Evolutionary conservation across 345 rosid species (phyloP).

Genomic region (Adansonia digitata): DNA sequence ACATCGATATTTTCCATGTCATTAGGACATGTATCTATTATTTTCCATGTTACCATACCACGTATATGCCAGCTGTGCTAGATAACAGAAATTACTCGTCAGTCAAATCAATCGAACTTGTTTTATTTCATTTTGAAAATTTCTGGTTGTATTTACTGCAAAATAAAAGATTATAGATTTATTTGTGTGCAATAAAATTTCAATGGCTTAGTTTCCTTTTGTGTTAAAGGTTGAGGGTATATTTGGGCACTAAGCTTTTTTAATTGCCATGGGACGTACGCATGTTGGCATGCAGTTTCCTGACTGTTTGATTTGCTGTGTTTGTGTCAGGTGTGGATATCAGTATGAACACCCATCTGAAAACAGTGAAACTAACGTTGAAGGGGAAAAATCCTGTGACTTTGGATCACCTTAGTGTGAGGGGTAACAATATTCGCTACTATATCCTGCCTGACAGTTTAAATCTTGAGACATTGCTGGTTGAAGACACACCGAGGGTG

Average conservation of each 20-base stretch:
- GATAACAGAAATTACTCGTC: neutral
- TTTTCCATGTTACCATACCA: neutral
- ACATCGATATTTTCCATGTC: neutral
- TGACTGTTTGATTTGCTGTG: neutral
- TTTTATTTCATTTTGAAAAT: neutral
- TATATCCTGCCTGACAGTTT: conserved; percentile 98
- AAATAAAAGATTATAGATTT: neutral
- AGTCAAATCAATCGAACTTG: neutral
- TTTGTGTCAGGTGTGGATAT: conserved; percentile 76
- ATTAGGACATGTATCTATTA: neutral
- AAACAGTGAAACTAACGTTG: conserved; percentile 79
- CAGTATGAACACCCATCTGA: conserved; percentile 98
- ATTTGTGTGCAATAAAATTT: neutral
- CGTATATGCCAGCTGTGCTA: neutral
- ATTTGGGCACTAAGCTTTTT: neutral
- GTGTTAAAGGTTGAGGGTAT: neutral
- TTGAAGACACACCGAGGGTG: conserved; percentile 91
- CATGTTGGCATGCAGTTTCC: neutral
- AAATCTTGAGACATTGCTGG: conserved; percentile 89
- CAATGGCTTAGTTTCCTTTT: neutral
- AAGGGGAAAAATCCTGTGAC: conserved; percentile 92
- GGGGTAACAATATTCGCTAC: conserved; percentile 95
- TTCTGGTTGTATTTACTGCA: neutral
- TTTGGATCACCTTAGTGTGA: conserved; percentile 84
- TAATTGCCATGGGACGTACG: neutral